Percentiles rank a stretch among this genome's conserved stretches.
These are phyloP conservation scores for Marasmius sp. DNA, from an alignment of 1,284 basidiomycete species.

Conservation along the genomic window DNA sequence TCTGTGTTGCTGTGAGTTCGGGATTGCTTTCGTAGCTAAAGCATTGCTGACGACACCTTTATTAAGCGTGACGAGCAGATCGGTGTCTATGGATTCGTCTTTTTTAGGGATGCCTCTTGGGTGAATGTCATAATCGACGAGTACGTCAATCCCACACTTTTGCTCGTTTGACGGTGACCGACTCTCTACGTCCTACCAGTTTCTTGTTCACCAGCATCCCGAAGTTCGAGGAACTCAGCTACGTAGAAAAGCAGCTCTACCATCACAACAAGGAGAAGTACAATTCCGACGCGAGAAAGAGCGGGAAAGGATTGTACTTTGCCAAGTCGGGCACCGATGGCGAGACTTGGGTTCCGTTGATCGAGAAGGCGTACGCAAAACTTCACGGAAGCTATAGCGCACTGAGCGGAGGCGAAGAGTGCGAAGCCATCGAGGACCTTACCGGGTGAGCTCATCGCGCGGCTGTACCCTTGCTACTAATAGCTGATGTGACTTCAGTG, in stretches of 20 bases:
- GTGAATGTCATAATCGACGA: conserved; percentile 37
- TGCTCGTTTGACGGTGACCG: neutral
- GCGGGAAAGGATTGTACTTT: conserved; percentile 27
- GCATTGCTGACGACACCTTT: neutral
- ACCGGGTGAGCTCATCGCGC: conserved; percentile 36
- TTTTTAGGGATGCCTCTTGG: conserved; percentile 36
- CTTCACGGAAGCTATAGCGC: conserved; percentile 47
- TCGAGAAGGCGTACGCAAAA: conserved; percentile 59
- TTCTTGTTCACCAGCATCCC: conserved; percentile 27
- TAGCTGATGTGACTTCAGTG: conserved; percentile 24
- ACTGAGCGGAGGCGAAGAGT: conserved; percentile 38
- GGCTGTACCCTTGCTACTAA: neutral
- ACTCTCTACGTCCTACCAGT: conserved; percentile 11
- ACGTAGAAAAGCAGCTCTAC: conserved; percentile 21
- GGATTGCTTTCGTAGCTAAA: neutral
- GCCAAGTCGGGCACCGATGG: conserved; percentile 25
- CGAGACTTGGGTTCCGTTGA: conserved; percentile 40
- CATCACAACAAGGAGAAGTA: conserved; percentile 26
- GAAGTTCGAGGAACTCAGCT: conserved; percentile 24
- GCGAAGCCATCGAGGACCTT: conserved; percentile 49
- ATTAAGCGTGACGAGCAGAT: conserved; percentile 30
- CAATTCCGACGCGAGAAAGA: conserved; percentile 24
- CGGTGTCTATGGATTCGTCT: conserved; percentile 41
- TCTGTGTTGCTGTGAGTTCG: conserved; percentile 45
- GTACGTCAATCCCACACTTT: conserved; percentile 17